Evolutionary conservation across 352 stramenopile species (phyloP).

Genomic region (Pythium myriotylum): DNA sequence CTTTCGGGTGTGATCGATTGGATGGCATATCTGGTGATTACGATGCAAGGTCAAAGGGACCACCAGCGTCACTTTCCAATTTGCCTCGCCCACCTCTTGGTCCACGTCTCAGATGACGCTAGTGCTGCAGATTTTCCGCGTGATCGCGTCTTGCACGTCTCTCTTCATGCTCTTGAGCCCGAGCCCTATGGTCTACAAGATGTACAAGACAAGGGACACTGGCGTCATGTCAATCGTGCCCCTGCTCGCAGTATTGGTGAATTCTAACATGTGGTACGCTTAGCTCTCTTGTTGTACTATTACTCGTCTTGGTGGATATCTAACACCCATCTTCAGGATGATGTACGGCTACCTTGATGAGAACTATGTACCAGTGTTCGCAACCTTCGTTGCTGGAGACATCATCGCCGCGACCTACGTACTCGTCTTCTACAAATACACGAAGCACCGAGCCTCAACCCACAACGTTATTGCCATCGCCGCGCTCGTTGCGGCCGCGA

Average conservation of each 20-base stretch:
- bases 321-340: slow-evolving; percentile 19
- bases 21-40: not conserved
- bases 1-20: not conserved
- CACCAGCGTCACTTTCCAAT: not conserved
- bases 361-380: slow-evolving; percentile 49
- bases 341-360: slow-evolving; percentile 48
- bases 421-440: slow-evolving; percentile 47
- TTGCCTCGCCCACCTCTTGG: not conserved
- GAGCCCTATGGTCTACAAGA: slow-evolving; percentile 34
- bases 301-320: too few species aligned
- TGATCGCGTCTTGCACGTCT: slow-evolving; percentile 32
- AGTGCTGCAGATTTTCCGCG: slow-evolving; percentile 26
- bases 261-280: slow-evolving; percentile 40
- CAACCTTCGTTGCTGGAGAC: slow-evolving; percentile 44
- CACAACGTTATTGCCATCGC: slow-evolving; percentile 19
- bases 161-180: slow-evolving; percentile 47
- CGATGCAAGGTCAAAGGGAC: not conserved
- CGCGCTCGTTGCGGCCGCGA: slow-evolving; percentile 22
- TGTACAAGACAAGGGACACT: slow-evolving; percentile 37
- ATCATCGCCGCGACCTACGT: slow-evolving; percentile 44
- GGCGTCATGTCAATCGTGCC: slow-evolving; percentile 51
- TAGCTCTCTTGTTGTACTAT: not conserved
- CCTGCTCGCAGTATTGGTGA: slow-evolving; percentile 45
- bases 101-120: not conserved
- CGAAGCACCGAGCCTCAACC: slow-evolving; percentile 35